A percentile compares a stretch with the other conserved stretches of the same genome.
Evolutionary conservation across 345 rosid species (phyloP).

Genomic region (Linum tenue): DNA sequence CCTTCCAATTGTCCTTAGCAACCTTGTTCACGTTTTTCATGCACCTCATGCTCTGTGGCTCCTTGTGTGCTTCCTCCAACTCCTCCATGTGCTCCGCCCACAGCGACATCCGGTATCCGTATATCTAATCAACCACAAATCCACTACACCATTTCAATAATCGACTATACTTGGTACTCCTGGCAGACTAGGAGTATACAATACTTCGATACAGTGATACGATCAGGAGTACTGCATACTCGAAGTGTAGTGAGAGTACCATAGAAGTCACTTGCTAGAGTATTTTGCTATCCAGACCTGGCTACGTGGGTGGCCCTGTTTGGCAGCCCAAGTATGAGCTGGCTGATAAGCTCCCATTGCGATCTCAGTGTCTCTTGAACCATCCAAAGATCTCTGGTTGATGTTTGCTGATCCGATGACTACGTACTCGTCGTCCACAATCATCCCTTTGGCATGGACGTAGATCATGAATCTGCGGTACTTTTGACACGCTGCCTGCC

Average conservation of each 20-base stretch:
- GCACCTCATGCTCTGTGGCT: conserved; percentile 36
- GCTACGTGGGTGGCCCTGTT: conserved; percentile 39
- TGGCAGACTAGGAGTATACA: too few relatives aligned
- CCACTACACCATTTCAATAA: too few relatives aligned
- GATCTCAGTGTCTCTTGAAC: conserved; percentile 69
- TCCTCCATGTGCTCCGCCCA: conserved; percentile 63
- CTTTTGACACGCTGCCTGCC: conserved; percentile 40
- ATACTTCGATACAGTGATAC: too few relatives aligned
- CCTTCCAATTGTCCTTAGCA: conserved; percentile 40
- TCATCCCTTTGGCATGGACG: conserved; percentile 70
- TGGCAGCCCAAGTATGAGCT: conserved; percentile 44
- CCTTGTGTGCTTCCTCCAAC: conserved; percentile 29
- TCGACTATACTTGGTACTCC: too few relatives aligned
- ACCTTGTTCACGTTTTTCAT: conserved; percentile 31
- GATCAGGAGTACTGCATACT: too few relatives aligned
- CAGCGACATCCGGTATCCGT: conserved; percentile 58
- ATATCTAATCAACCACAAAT: conserved; percentile 28
- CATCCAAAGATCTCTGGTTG: conserved; percentile 71
- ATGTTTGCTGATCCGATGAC: conserved; percentile 64
- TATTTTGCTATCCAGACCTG: conserved; percentile 28
- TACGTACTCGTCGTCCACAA: conserved; percentile 64
- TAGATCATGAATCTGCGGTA: conserved; percentile 55
- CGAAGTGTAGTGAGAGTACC: too few relatives aligned
- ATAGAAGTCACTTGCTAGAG: too few relatives aligned
- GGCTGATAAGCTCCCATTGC: conserved; percentile 73